These are phyloP conservation scores for Brachypodium distachyon DNA, from an alignment of 202 grass and related monocot species.

Conservation along the genomic window DNA sequence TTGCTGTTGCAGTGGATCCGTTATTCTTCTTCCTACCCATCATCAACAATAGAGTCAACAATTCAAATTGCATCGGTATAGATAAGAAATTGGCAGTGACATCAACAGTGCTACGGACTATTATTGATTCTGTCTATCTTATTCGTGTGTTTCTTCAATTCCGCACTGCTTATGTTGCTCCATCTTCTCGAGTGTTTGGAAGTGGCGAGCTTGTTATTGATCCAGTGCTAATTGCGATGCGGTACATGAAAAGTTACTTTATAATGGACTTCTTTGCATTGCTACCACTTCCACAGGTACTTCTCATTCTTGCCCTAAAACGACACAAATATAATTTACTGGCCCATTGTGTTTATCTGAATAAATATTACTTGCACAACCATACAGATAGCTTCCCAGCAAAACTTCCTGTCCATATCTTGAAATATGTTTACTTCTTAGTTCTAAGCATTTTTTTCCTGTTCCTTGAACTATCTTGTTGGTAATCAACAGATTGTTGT, in stretches of 20 bases:
- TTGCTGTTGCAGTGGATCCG: slow-evolving; percentile 78
- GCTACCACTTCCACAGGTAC: slow-evolving; percentile 91
- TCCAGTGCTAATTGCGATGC: slow-evolving; percentile 51
- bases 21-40: slow-evolving; percentile 86
- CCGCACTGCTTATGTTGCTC: slow-evolving; percentile 72
- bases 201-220: slow-evolving; percentile 83
- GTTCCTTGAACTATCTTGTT: slow-evolving; percentile 13
- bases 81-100: slow-evolving; percentile 51
- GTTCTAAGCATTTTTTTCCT: background rate
- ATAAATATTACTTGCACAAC: background rate
- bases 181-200: slow-evolving; percentile 68
- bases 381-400: background rate
- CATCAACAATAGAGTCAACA: slow-evolving; percentile 25
- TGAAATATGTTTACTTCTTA: background rate
- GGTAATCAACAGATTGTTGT: slow-evolving; percentile 58
- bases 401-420: background rate
- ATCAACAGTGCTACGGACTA: slow-evolving; percentile 56
- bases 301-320: background rate
- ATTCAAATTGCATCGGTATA: slow-evolving; percentile 47
- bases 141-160: slow-evolving; percentile 67
- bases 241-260: slow-evolving; percentile 69
- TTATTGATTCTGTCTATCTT: slow-evolving; percentile 80
- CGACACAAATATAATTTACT: background rate
- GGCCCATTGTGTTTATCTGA: background rate
- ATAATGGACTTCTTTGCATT: slow-evolving; percentile 64